Conservation (phyloP, 208 protist species). For the Acanthamoeba divionensis region DNA sequence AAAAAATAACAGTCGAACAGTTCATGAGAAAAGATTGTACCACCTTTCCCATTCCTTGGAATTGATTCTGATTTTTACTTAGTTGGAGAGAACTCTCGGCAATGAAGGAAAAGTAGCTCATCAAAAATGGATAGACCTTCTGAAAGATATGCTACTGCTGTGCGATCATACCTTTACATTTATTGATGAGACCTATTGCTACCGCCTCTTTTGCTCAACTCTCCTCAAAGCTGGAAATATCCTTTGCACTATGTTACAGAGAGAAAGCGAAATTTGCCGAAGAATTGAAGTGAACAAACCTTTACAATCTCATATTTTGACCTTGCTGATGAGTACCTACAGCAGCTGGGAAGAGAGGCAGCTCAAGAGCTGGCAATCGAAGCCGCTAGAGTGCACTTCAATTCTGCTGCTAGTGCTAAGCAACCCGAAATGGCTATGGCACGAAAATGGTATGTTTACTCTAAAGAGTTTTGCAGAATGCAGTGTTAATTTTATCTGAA, state of each 20-base stretch:
- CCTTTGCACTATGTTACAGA: not conserved
- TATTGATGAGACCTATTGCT: not conserved
- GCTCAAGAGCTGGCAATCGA: not conserved
- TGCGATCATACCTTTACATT: not conserved
- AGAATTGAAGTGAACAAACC: not conserved
- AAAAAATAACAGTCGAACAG: not conserved
- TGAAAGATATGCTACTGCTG: not conserved
- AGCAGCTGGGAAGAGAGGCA: not conserved
- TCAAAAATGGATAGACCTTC: not conserved
- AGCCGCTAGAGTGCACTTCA: not conserved
- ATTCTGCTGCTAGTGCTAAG: not conserved
- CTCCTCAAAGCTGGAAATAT: not conserved
- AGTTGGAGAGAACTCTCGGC: no score
- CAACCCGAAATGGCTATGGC: constrained; percentile 19
- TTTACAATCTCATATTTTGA: not conserved
- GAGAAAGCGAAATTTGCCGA: not conserved
- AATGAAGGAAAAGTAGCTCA: not conserved
- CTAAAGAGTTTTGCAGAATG: not conserved
- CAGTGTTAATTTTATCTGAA: not conserved
- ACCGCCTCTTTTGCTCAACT: not conserved
- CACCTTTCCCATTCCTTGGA: constrained; percentile 13
- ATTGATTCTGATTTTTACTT: no score
- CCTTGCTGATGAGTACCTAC: not conserved
- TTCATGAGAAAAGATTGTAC: not conserved
- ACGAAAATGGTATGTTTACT: not conserved